Percentiles rank a stretch among this genome's conserved stretches.
phyloP scores from a whole-genome alignment of 2,329 filamentous ascomycete genomes.

The Diaporthe capsici region DNA sequence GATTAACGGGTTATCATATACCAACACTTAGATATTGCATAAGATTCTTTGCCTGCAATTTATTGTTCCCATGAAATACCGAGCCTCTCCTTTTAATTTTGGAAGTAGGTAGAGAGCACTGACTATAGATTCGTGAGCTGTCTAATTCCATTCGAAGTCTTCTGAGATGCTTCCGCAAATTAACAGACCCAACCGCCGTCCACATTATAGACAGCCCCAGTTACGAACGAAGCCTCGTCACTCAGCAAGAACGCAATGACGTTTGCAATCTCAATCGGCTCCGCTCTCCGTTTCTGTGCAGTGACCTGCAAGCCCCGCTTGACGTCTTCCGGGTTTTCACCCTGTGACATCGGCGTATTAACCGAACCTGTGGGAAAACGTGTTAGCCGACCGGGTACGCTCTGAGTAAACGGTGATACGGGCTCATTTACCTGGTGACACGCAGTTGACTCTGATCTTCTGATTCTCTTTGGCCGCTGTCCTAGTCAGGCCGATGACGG shows the following conservation, averaged over 20 bases:
- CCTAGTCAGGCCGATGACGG: conserved; percentile 4
- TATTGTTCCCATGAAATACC: neutral
- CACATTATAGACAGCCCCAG: conserved; percentile 82
- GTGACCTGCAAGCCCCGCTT: conserved; percentile 6
- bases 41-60: neutral
- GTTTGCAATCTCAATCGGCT: conserved; percentile 8
- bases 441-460: conserved; percentile 22
- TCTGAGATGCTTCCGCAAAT: neutral
- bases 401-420: neutral
- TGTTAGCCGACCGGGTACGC: neutral
- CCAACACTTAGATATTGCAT: too few relatives aligned
- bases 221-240: conserved; percentile 70
- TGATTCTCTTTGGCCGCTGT: conserved; percentile 18
- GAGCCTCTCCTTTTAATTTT: neutral
- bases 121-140: neutral
- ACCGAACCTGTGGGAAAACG: neutral
- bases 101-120: too few relatives aligned
- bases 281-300: conserved; percentile 6
- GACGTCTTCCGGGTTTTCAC: conserved; percentile 7
- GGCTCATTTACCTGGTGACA: conserved; percentile 6
- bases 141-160: too few relatives aligned
- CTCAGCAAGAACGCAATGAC: conserved; percentile 48
- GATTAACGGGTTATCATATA: neutral
- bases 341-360: conserved; percentile 11
- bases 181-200: conserved; percentile 76